A percentile compares a stretch with the other conserved stretches of the same genome.
Conservation (phyloP, 768 basidiomycete genomes). For the Strobilomyces dryophilus region DNA sequence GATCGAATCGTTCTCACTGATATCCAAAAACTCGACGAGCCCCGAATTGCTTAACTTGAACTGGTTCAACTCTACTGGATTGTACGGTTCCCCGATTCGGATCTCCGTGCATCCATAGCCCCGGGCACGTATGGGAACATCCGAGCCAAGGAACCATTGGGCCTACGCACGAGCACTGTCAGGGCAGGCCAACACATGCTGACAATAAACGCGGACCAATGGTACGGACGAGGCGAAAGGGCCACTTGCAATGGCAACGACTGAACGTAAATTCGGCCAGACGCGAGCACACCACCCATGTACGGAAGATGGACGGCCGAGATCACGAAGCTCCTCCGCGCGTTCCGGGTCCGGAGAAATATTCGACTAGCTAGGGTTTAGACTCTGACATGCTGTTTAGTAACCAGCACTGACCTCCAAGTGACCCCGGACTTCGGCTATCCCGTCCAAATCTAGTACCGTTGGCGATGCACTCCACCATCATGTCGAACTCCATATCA, state of each 20-base stretch:
- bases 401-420: neutral
- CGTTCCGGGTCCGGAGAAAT: conserved; percentile 1
- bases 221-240: no score
- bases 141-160: neutral
- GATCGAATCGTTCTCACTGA: neutral
- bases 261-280: no score
- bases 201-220: neutral
- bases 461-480: conserved; percentile 12
- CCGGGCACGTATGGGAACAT: neutral
- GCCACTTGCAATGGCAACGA: no score
- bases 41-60: neutral
- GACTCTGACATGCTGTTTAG: neutral
- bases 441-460: neutral
- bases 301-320: neutral
- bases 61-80: neutral
- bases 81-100: neutral
- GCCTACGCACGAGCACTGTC: neutral
- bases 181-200: neutral
- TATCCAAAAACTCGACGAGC: neutral
- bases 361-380: neutral
- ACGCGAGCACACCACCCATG: conserved; percentile 9
- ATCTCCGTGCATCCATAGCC: neutral
- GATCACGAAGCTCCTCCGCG: conserved; percentile 10
- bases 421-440: neutral
- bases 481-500: conserved; percentile 8